Conservation (phyloP, 2,329 filamentous ascomycete genomes). For the Aspergillus ustus region DNA sequence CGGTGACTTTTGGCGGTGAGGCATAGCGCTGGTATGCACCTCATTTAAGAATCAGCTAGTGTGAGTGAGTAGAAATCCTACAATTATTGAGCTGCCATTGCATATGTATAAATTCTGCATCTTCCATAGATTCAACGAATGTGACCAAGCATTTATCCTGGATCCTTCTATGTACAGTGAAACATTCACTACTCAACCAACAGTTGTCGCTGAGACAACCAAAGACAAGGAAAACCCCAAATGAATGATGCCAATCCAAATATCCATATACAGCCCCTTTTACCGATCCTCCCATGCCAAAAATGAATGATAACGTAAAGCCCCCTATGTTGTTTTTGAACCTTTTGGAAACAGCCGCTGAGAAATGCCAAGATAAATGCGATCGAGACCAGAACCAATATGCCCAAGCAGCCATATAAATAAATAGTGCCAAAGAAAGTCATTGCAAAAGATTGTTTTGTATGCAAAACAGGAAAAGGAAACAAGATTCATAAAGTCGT, state of each 20-base stretch:
- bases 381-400: conserved; percentile 16
- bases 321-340: conserved; percentile 21
- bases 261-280: conserved; percentile 23
- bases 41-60: background rate
- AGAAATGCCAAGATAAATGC: conserved; percentile 31
- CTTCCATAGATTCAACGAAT: background rate
- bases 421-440: conserved; percentile 20
- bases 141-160: background rate
- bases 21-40: background rate
- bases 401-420: conserved; percentile 14
- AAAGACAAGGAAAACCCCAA: conserved; percentile 16
- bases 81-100: background rate
- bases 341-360: conserved; percentile 28
- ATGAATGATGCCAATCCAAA: conserved; percentile 18
- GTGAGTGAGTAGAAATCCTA: background rate
- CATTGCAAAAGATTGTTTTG: conserved; percentile 17
- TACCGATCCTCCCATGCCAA: conserved; percentile 24
- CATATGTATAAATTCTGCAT: background rate
- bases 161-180: conserved; percentile 20
- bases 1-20: background rate
- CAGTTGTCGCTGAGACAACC: conserved; percentile 10
- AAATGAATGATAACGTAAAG: conserved; percentile 19
- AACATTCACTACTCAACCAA: conserved; percentile 12
- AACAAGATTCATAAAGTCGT: conserved; percentile 34
- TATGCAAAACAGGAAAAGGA: conserved; percentile 15